Conservation (phyloP, 1,139 yeast species). For the Lodderomyces orthopsilosis region DNA sequence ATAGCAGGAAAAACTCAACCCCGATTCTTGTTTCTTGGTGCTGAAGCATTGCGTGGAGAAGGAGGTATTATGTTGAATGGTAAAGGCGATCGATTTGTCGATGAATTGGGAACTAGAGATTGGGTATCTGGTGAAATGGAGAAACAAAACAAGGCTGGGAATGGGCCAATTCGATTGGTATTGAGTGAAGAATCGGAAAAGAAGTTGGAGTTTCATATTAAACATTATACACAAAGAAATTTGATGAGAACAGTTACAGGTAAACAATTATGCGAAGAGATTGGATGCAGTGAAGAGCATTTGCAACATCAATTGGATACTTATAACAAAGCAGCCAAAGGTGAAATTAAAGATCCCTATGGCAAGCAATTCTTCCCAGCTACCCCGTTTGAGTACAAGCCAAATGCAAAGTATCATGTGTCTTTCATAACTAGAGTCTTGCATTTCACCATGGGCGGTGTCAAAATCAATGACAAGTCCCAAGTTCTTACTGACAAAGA, state of each 20-base stretch:
- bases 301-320: slow-evolving; percentile 38
- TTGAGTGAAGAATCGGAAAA: slow-evolving; percentile 44
- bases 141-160: slow-evolving; percentile 40
- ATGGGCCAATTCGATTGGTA: slow-evolving; percentile 52
- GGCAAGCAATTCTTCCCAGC: slow-evolving; percentile 54
- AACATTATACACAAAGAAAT: slow-evolving; percentile 65
- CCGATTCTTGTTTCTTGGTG: slow-evolving; percentile 66
- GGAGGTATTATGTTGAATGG: slow-evolving; percentile 69
- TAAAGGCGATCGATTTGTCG: slow-evolving; percentile 65
- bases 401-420: slow-evolving; percentile 38
- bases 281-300: slow-evolving; percentile 28
- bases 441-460: slow-evolving; percentile 88
- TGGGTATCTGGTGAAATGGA: slow-evolving; percentile 62
- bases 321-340: slow-evolving; percentile 48
- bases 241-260: slow-evolving; percentile 56
- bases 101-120: slow-evolving; percentile 71
- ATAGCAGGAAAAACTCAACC: slow-evolving; percentile 39
- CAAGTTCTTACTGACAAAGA: slow-evolving; percentile 50
- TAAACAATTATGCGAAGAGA: slow-evolving; percentile 44
- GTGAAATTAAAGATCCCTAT: slow-evolving; percentile 41
- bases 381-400: slow-evolving; percentile 39
- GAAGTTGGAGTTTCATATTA: slow-evolving; percentile 54
- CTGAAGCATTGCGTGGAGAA: slow-evolving; percentile 75
- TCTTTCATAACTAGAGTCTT: slow-evolving; percentile 70
- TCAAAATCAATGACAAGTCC: slow-evolving; percentile 57